Percentiles rank a stretch among this genome's conserved stretches.
Evolutionary conservation across 1,284 basidiomycete genomes (phyloP).

Genomic region (Ceratobasidium sp.): DNA sequence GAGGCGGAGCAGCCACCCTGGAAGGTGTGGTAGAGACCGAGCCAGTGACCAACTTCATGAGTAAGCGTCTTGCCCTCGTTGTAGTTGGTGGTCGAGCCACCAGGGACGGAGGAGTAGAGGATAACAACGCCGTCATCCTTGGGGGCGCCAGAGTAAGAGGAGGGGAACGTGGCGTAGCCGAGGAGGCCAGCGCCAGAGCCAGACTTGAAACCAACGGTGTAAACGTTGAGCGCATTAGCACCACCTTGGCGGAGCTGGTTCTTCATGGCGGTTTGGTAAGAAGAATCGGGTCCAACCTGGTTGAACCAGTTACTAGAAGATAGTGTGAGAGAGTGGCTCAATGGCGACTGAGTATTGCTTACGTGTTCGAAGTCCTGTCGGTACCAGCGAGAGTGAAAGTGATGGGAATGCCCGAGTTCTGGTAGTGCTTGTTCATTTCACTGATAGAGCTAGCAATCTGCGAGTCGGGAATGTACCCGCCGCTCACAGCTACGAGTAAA

Average conservation of each 20-base stretch:
- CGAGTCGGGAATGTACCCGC: slow-evolving; percentile 44
- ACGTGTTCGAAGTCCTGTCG: slow-evolving; percentile 31
- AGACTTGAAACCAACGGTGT: slow-evolving; percentile 45
- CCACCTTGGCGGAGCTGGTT: slow-evolving; percentile 40
- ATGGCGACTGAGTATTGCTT: neutral
- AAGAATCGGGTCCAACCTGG: slow-evolving; percentile 57
- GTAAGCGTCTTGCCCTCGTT: slow-evolving; percentile 62
- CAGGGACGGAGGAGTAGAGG: slow-evolving; percentile 53
- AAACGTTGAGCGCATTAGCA: slow-evolving; percentile 45
- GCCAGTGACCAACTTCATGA: slow-evolving; percentile 71
- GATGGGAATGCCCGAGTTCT: neutral
- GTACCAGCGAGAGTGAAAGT: slow-evolving; percentile 52
- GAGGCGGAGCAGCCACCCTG: slow-evolving; percentile 66
- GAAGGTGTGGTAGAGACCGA: slow-evolving; percentile 64
- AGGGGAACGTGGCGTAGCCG: slow-evolving; percentile 51
- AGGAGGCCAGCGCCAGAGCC: slow-evolving; percentile 43
- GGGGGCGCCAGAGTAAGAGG: slow-evolving; percentile 41
- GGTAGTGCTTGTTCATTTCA: slow-evolving; percentile 49
- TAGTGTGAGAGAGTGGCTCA: neutral
- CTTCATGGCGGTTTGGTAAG: slow-evolving; percentile 67
- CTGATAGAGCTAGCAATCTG: slow-evolving; percentile 51
- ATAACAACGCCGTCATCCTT: slow-evolving; percentile 53
- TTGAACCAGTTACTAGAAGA: slow-evolving; percentile 42
- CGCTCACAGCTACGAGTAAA: slow-evolving; percentile 10
- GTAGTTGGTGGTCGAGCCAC: slow-evolving; percentile 49